These are phyloP conservation scores for Mycena kentingensis DNA, from an alignment of 768 basidiomycete species.

Conservation along the genomic window DNA sequence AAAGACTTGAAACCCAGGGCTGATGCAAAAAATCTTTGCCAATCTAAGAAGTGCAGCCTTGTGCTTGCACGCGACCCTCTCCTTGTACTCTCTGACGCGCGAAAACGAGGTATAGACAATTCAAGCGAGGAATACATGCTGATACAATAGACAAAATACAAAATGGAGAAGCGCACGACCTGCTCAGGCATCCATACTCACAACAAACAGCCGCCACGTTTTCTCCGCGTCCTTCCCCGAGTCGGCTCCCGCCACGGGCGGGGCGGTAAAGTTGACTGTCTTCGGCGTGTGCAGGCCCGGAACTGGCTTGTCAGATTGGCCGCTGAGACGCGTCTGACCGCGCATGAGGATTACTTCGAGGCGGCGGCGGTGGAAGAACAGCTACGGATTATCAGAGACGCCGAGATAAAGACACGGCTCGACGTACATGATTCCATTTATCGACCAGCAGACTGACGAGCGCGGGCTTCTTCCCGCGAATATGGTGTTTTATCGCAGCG, in stretches of 20 bases:
- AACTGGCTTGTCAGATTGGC: conserved; percentile 21
- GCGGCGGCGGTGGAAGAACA: conserved; percentile 50
- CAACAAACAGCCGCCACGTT: conserved; percentile 19
- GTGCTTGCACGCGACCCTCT: too few relatives aligned
- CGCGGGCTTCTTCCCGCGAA: conserved; percentile 34
- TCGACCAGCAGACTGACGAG: conserved; percentile 46
- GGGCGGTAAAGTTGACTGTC: conserved; percentile 16
- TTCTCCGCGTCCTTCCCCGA: not conserved
- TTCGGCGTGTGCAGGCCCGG: conserved; percentile 21
- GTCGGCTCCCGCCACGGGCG: not conserved
- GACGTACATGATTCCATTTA: conserved; percentile 53
- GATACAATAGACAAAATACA: too few relatives aligned
- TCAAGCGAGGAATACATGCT: too few relatives aligned
- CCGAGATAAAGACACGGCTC: not conserved
- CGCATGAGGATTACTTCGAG: conserved; percentile 45
- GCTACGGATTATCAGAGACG: conserved; percentile 28
- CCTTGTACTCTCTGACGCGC: too few relatives aligned
- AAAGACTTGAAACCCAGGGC: too few relatives aligned
- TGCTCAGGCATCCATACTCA: too few relatives aligned
- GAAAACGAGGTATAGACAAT: too few relatives aligned
- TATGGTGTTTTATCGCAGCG: conserved; percentile 33
- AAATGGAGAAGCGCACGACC: too few relatives aligned
- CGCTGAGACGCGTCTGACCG: conserved; percentile 28
- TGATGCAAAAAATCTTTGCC: too few relatives aligned
- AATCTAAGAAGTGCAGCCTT: too few relatives aligned